Base-by-base conservation (phyloP, 164 flowering plant species). In the Macadamia integrifolia region DNA sequence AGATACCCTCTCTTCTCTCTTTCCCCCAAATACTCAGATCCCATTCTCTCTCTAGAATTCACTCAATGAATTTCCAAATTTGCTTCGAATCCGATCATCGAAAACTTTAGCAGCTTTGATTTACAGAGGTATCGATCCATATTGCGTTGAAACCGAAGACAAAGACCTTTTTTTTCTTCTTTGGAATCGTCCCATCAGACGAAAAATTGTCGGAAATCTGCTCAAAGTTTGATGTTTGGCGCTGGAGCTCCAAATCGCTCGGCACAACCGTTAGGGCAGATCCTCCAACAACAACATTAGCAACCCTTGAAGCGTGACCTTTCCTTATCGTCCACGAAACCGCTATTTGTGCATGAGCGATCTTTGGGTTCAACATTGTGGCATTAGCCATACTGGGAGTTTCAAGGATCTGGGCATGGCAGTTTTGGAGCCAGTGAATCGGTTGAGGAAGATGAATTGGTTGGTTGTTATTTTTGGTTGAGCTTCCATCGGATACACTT, bases 381-480 rank as follows among this genome's bases (percentile, higher is more conserved):
- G 86, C 49, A 90, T 86, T 56, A 84, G 89, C 67, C 96, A 88
- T 59, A 90, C 88, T 0, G 93, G 92, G 0, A 86, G 90, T 67
- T 90, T 90, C 55, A 90, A 90, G 74, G 96, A 88, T 77, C 65
- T 90, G 74, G 96, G 96, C 3, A 90, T 90, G 93, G 88, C 96
- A 7, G 92, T 88, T 5, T 70, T 90, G 71, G 92, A 84, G 90
- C 67, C 96, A 90, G 96, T 90, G 7, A 90, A 87, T 57, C 66
- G 92, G 4, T 66, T 85, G 64, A 66, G 87, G 46, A 90, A 86
- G 65, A 53, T 86, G 82, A 77, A 76, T 0, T 77, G 79, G 0
- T 88, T 88, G 0, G 74, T 89, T 5, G 81, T 86, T 18, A 92
- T 92, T 0, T 91, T 89, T 3, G 96, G 96, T 5, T 89, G 96